A percentile compares a stretch with the other conserved stretches of the same genome.
Evolutionary conservation across 306 rosid species (phyloP).

Genomic region (Malus sieversii): DNA sequence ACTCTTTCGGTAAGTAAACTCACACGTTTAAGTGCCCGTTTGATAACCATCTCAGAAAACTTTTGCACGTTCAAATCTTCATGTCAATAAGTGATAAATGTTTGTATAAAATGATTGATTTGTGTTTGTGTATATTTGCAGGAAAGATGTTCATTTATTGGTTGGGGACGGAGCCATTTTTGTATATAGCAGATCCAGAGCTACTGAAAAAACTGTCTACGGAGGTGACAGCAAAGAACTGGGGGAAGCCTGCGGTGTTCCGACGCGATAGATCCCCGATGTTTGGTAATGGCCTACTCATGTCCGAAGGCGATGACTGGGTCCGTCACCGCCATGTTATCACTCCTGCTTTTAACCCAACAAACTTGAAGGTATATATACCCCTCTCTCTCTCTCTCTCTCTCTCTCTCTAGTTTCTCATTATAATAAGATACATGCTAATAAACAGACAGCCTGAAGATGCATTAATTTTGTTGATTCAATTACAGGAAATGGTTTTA

Average conservation of each 20-base stretch:
- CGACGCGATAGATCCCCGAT: slow-evolving; percentile 55
- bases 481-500: no score
- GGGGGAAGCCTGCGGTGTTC: slow-evolving; percentile 81
- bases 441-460: no score
- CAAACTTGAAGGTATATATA: slow-evolving; percentile 47
- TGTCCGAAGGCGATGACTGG: slow-evolving; percentile 77
- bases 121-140: slow-evolving; percentile 6
- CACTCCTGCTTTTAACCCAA: slow-evolving; percentile 60
- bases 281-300: slow-evolving; percentile 73
- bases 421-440: no score
- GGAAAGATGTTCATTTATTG: slow-evolving; percentile 70
- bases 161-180: slow-evolving; percentile 81
- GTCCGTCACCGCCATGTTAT: slow-evolving; percentile 56
- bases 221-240: slow-evolving; percentile 48
- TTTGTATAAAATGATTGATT: not conserved
- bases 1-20: slow-evolving; percentile 40
- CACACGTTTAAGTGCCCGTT: not conserved
- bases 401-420: no score
- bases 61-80: not conserved
- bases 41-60: not conserved
- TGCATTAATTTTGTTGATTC: no score
- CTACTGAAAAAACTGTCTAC: slow-evolving; percentile 56
- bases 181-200: slow-evolving; percentile 65
- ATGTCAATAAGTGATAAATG: not conserved
- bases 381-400: not conserved